These are phyloP conservation scores for Diddensiella caesifluorescens DNA, from an alignment of 805 yeast species.

Conservation along the genomic window DNA sequence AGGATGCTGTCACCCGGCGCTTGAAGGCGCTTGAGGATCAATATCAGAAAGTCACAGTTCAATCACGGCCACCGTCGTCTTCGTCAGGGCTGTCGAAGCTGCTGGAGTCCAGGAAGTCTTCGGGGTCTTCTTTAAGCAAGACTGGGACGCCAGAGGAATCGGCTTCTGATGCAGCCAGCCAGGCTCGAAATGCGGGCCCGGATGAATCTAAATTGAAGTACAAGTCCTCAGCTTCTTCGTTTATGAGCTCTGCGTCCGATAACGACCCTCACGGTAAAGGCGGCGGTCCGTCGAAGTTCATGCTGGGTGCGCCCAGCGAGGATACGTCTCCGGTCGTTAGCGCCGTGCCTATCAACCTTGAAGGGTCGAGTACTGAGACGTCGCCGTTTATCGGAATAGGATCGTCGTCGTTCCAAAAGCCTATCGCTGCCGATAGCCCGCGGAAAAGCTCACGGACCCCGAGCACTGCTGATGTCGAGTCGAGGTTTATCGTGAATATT, in stretches of 20 bases:
- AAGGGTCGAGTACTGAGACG: no score
- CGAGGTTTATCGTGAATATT: constrained; percentile 77
- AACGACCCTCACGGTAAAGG: not conserved
- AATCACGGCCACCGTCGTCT: constrained; percentile 13
- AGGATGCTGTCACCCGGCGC: no score
- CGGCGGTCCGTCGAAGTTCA: constrained; percentile 7
- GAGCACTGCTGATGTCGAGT: constrained; percentile 47
- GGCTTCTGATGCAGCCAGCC: constrained; percentile 1
- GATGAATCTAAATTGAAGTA: not conserved
- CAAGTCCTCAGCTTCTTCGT: not conserved
- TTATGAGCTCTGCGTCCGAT: constrained; percentile 1
- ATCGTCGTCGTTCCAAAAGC: not conserved
- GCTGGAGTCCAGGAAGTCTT: constrained; percentile 11
- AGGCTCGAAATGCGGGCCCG: not conserved
- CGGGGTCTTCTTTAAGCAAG: constrained; percentile 2
- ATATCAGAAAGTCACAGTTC: constrained; percentile 15
- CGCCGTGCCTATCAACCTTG: no score
- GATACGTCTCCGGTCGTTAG: constrained; percentile 1
- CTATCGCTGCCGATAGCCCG: not conserved
- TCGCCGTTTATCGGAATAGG: not conserved
- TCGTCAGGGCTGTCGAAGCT: constrained; percentile 19
- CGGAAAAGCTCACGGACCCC: constrained; percentile 9
- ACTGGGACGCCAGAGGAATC: constrained; percentile 5
- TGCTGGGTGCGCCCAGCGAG: constrained; percentile 11
- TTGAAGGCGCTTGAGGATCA: constrained; percentile 7